Evolutionary conservation across 805 yeast genomes (phyloP).

Genomic region (Sungouiozyma intestinalis): DNA sequence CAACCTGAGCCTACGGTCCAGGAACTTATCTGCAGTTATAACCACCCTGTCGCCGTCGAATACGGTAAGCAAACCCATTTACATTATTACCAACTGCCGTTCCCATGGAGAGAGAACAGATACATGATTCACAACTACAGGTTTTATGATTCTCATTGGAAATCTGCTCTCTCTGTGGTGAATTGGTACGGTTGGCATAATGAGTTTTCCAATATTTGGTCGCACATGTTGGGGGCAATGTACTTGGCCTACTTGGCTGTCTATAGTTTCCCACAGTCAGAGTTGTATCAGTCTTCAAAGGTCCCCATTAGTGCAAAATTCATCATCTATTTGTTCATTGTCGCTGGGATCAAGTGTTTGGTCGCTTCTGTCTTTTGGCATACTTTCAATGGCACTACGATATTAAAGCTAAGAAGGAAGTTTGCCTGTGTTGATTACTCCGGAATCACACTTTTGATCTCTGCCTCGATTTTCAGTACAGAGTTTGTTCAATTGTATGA

Average conservation of each 20-base stretch:
- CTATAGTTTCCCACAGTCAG: conserved; percentile 54
- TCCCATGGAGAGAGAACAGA: conserved; percentile 88
- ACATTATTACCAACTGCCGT: conserved; percentile 80
- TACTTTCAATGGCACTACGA: conserved; percentile 73
- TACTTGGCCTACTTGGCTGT: conserved; percentile 46
- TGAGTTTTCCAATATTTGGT: conserved; percentile 90
- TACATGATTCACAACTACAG: conserved; percentile 79
- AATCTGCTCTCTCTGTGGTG: conserved; percentile 53
- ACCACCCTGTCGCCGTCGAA: conserved; percentile 37
- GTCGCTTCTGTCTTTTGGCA: conserved; percentile 82
- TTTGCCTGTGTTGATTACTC: conserved; percentile 94
- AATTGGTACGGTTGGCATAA: conserved; percentile 49
- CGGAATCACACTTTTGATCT: conserved; percentile 83
- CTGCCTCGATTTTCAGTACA: conserved; percentile 78
- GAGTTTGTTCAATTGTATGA: conserved; percentile 66
- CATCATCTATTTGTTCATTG: conserved; percentile 52
- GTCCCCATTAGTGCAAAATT: conserved; percentile 23
- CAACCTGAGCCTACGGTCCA: conserved; percentile 4
- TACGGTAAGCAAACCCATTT: conserved; percentile 40
- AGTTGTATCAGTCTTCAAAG: conserved; percentile 39
- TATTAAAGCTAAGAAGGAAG: conserved; percentile 47
- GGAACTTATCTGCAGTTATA: conserved; percentile 30
- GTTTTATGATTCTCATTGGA: conserved; percentile 53
- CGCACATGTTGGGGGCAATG: conserved; percentile 67
- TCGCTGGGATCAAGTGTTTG: conserved; percentile 69